Evolutionary conservation across 2,329 filamentous ascomycete species (phyloP), one percentile per base, ranked within the genome.

Genomic region (Aspergillus pseudoviridinutans): DNA sequence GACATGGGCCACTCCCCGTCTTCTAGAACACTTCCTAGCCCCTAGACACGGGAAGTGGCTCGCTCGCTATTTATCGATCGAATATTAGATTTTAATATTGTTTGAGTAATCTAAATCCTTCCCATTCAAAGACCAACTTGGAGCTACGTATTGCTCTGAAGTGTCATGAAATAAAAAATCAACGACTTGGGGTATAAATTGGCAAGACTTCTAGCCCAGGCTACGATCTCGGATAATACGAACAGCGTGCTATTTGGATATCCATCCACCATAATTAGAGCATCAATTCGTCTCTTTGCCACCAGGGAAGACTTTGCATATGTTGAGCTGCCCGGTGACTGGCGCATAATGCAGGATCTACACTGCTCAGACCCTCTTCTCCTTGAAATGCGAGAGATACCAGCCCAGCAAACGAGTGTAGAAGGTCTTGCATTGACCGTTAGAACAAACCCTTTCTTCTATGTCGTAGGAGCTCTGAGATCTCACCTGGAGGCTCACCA

Each of bases 321-420:
- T 75, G 74, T 49, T 70, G 66, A 44, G 73, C 68, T 32, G 75
- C 71, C 42, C 75, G 71, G 57, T 81, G 76, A 62, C 89, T 92
- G 42, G 93, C 84, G 68, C 91, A 96, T 52, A 97, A 77, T 1
- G 84, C 84, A 0, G 88, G 82, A 71, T 97, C 91, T 51, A 96
- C 81, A 22, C 78, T 75, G 61, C 87, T 88, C 41, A 97, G 71
- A 0, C 84, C 84, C 0, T 81, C 72, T 63, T 96, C 90, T 7
- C 85, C 85, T 71, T 92, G 83, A 17, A 90, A 83, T 0, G 88
- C 86, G 42, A 99, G 78, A 0, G 90, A 88, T 1, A 91, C 89
- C 35, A 97, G 82, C 0, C 92, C 94, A 29, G 97, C 83, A 71
- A 92, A 97, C 0, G 89, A 90, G 71, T 99, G 94, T 64, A 96